phyloP scores from a whole-genome alignment of 148 eudicot genomes.

The Pouteria glomerata region DNA sequence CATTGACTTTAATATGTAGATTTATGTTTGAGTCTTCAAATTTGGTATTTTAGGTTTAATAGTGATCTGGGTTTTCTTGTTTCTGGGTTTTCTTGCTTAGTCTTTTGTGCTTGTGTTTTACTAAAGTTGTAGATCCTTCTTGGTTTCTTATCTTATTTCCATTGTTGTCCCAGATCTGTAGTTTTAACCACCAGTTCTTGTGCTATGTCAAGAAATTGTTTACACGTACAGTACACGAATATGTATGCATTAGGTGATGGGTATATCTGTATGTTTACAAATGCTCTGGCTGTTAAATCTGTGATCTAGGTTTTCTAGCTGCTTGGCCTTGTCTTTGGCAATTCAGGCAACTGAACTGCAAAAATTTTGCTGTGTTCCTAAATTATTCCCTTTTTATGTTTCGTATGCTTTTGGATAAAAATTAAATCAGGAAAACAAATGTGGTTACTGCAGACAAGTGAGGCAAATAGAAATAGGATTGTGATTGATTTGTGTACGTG shows the following conservation, averaged over 20 bases:
- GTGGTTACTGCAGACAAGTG: not conserved
- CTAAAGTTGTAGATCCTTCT: not conserved
- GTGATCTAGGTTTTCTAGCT: constrained; percentile 1
- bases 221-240: not conserved
- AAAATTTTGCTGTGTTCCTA: not conserved
- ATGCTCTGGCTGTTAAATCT: not conserved
- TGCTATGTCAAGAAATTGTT: not conserved
- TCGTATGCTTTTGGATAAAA: not conserved
- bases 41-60: not conserved
- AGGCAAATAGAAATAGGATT: not conserved
- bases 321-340: not conserved
- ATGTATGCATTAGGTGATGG: not conserved
- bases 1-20: not conserved
- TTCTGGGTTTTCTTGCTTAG: not conserved
- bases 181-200: not conserved
- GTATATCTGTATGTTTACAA: not conserved
- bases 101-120: no score
- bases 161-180: constrained; percentile 17
- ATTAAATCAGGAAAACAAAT: not conserved
- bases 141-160: not conserved
- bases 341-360: not conserved
- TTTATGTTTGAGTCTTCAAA: not conserved
- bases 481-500: not conserved
- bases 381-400: not conserved
- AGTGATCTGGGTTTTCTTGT: not conserved